Conservation (phyloP, 768 basidiomycete genomes). For the Rhodocollybia butyracea region DNA sequence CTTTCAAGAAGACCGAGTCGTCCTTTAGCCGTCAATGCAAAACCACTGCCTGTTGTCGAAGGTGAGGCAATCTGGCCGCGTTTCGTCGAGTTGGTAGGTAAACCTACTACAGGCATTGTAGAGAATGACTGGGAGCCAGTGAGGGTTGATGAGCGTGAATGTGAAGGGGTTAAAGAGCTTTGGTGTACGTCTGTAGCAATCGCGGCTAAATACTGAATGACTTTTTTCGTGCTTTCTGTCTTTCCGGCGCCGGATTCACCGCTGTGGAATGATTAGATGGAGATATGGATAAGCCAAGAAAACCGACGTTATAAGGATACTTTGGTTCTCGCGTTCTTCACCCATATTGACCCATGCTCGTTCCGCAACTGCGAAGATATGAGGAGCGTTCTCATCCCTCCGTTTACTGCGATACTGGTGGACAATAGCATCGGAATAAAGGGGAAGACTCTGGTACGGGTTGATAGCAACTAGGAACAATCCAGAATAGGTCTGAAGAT, state of each 20-base stretch:
- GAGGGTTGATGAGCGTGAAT: slow-evolving; percentile 66
- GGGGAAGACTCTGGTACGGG: slow-evolving; percentile 88
- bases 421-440: slow-evolving; percentile 86
- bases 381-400: slow-evolving; percentile 90
- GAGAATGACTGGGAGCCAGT: slow-evolving; percentile 46
- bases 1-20: slow-evolving; percentile 87
- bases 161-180: slow-evolving; percentile 49
- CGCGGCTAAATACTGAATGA: slow-evolving; percentile 97
- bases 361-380: slow-evolving; percentile 96
- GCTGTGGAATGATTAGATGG: slow-evolving; percentile 35
- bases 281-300: slow-evolving; percentile 2
- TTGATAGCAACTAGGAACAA: slow-evolving; percentile 98
- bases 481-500: slow-evolving; percentile 81
- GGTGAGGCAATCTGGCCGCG: slow-evolving; percentile 44
- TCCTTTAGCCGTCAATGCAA: slow-evolving; percentile 57
- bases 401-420: slow-evolving; percentile 89
- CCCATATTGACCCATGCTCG: slow-evolving; percentile 99
- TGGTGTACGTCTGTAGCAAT: slow-evolving; percentile 81
- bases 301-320: slow-evolving; percentile 94
- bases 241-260: slow-evolving; percentile 99
- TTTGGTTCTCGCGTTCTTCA: slow-evolving; percentile 95
- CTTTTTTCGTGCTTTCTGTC: slow-evolving; percentile 98
- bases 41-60: slow-evolving; percentile 39
- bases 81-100: slow-evolving; percentile 63
- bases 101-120: slow-evolving; percentile 60